phyloP scores from a whole-genome alignment of 305 asterid genomes.

The Euphrasia arctica region DNA sequence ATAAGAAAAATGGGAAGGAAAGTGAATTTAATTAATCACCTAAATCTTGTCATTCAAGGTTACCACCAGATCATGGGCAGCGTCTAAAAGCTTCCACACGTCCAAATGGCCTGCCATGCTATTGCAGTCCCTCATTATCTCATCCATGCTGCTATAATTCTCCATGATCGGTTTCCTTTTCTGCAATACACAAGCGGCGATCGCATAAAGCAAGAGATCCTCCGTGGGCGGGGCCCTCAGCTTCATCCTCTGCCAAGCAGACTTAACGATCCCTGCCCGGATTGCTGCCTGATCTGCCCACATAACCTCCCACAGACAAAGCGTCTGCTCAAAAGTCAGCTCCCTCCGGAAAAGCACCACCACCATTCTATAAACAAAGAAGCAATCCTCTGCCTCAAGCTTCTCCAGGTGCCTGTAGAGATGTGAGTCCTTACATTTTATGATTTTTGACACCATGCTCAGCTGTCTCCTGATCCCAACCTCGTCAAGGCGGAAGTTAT shows the following conservation, averaged over 20 bases:
- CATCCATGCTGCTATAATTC: constrained; percentile 58
- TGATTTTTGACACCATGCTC: constrained; percentile 55
- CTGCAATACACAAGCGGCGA: constrained; percentile 52
- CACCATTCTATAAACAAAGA: constrained; percentile 78
- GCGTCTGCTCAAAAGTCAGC: constrained; percentile 64
- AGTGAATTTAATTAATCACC: neutral
- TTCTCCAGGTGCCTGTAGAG: constrained; percentile 69
- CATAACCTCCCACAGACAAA: constrained; percentile 81
- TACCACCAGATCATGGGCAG: constrained; percentile 75
- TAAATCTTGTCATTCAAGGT: constrained; percentile 69
- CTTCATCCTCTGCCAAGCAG: constrained; percentile 59
- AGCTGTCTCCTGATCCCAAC: constrained; percentile 68
- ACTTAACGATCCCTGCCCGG: constrained; percentile 53
- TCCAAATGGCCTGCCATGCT: constrained; percentile 71
- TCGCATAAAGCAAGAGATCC: constrained; percentile 49
- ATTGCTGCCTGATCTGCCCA: constrained; percentile 88
- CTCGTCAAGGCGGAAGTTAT: constrained; percentile 79
- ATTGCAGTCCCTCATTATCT: constrained; percentile 63
- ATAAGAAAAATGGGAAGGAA: neutral
- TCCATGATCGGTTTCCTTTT: constrained; percentile 51
- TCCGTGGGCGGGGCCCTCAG: constrained; percentile 69
- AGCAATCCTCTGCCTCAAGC: constrained; percentile 74
- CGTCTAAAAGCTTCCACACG: constrained; percentile 75
- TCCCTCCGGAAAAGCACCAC: constrained; percentile 71
- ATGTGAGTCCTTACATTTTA: constrained; percentile 58